Evolutionary conservation across 768 basidiomycete genomes (phyloP), one percentile per base, ranked within the genome.

Genomic region (Lactarius akahatsu): DNA sequence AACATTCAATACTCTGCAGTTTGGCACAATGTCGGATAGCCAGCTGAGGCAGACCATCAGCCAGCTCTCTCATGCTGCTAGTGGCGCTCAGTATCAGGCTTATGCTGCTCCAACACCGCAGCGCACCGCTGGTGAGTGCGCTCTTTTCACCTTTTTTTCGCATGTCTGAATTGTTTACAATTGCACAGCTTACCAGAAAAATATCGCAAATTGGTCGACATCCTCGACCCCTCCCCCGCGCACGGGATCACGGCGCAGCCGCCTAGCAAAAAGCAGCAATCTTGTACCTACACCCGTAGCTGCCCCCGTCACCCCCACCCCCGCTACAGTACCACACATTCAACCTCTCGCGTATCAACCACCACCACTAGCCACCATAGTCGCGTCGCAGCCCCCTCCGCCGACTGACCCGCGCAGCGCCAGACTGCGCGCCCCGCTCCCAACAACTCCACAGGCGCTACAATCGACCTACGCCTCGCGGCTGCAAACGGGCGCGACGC

Each of bases 401-500:
- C 80, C 79, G 4, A 81, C 83, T 4, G 85, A 84, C 43, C 65
- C 65, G 8, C 64, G 57, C 28, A 63, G 36, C n/a, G 61, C 50
- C 11, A 62, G 56, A 3, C 4, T 61, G 6, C 65, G 64, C 16
- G 66, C 70, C 9, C 70, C 72, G 1, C 78, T 94, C 36, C 83
- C 88, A 0, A 82, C 88, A 0, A 75, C 77, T 0, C 76, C 83
- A 0, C 96, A 98, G 74, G 95, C 90, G 0, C 78, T 87, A 16
- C 82, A 86, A 63, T 89, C 93, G 0, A 90, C 92, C 2, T 98
- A 97, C 75, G 80, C 94, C 0, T 91, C 95, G 7, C 85, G 96
- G n/a, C 79, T 98, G 60, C 87, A 91, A 30, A 96, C 96, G 0
- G 97, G 97, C 18, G 83, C 90, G 3, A 90, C 93, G 0, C 85